Base-by-base conservation (phyloP, 306 rosid genomes). In the Quercus alba region DNA sequence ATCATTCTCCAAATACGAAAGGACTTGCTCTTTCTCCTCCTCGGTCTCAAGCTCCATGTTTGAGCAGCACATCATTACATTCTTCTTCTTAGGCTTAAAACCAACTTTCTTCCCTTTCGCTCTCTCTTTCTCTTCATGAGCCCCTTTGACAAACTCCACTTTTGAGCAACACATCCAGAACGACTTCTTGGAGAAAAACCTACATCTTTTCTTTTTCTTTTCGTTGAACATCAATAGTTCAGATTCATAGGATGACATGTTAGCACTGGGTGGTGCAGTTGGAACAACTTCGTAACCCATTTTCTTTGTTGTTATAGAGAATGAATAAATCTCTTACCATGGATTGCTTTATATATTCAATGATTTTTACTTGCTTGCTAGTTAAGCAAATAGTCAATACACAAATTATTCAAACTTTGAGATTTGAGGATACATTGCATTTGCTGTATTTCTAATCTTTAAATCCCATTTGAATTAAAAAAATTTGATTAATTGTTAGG, bases 151-250 rank as follows among this genome's bases (percentile, higher is more conserved):
- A 4, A 85, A 13, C 51, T 3, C 77, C 57, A 81, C 49, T 18
- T 67, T 55, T 21, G 85, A 81, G 80, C 56, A 83, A 18, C 84
- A 86, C 58, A 86, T 17, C 75, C 84, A 68, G 5, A 75, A 52
- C 14, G 49, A 18, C 19, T 49, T 71, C 46, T 25, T 79, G 20
- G 8, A 26, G 10, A 38, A 56, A 70, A 11, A 5, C 30, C 54
- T 23, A 11, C 68, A 17, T 33, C 64, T 77, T 35, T 77, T 82
- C 56, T 70, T 77, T 68, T 75, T 54, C 12, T 35, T 64, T 13
- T 71, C 6, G 6, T 55, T 64, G 67, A 12, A 61, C 18, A 15
- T 17, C 49, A 76, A 51, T 56, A 5, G 2, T 33, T 33, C 7
- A 33, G 44, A 77, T 52, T 70, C 15, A 4, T 2, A 13, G 56